phyloP scores from a whole-genome alignment of 805 yeast species.

The Metschnikowia santaceciliae region DNA sequence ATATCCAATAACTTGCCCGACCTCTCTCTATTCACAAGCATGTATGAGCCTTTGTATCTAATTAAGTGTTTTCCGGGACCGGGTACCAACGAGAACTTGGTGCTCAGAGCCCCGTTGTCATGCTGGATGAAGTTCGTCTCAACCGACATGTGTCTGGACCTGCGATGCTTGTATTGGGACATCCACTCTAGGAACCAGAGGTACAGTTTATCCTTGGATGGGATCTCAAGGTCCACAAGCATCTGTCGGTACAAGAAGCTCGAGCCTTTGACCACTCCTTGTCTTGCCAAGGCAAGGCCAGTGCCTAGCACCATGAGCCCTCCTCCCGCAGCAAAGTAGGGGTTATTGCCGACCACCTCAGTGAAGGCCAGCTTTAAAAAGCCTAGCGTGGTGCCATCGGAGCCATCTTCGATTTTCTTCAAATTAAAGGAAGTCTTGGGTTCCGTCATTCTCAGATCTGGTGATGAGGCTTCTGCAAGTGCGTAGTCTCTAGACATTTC shows the following conservation, averaged over 20 bases:
- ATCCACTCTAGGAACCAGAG: slow-evolving; percentile 97
- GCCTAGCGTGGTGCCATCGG: slow-evolving; percentile 38
- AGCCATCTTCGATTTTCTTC: slow-evolving; percentile 30
- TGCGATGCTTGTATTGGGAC: slow-evolving; percentile 72
- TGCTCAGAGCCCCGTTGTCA: slow-evolving; percentile 85
- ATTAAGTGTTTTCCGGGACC: slow-evolving; percentile 96
- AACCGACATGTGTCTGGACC: slow-evolving; percentile 82
- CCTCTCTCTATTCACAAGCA: slow-evolving; percentile 85
- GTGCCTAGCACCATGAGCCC: slow-evolving; percentile 97
- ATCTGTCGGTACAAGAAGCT: slow-evolving; percentile 73
- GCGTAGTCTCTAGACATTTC: slow-evolving; percentile 1
- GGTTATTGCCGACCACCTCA: slow-evolving; percentile 64
- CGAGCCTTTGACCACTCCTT: slow-evolving; percentile 59
- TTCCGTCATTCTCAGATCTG: background rate
- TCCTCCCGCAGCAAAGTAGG: slow-evolving; percentile 98
- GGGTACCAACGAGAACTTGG: slow-evolving; percentile 88
- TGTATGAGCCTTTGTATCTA: slow-evolving; percentile 79
- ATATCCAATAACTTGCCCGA: slow-evolving; percentile 84
- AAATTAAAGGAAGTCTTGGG: slow-evolving; percentile 25
- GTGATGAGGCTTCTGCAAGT: background rate
- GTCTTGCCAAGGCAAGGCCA: slow-evolving; percentile 71
- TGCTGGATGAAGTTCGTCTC: slow-evolving; percentile 85
- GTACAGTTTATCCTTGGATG: slow-evolving; percentile 89
- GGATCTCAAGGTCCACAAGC: slow-evolving; percentile 88
- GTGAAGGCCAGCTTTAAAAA: slow-evolving; percentile 39